Conservation (phyloP, 495 filamentous ascomycete species). For the Penicillium herquei region DNA sequence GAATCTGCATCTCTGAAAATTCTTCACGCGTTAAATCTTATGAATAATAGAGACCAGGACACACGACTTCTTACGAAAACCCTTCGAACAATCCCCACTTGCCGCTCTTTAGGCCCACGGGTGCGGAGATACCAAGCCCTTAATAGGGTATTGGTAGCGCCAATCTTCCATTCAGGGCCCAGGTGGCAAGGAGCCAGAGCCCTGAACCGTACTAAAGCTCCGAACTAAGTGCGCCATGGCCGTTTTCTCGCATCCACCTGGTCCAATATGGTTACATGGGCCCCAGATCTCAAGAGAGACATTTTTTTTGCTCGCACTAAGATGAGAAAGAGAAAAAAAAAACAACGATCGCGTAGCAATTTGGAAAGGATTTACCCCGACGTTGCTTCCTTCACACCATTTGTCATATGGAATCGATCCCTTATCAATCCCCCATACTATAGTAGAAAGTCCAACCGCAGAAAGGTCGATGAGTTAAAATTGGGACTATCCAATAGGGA, state of each 20-base stretch:
- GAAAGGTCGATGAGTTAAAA: background rate
- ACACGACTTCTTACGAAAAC: background rate
- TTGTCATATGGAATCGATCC: too few relatives aligned
- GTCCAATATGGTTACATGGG: background rate
- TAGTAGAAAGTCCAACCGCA: too few relatives aligned
- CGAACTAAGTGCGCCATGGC: background rate
- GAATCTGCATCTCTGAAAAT: too few relatives aligned
- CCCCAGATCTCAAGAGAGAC: background rate
- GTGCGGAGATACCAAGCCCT: constrained; percentile 1
- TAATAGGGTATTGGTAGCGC: background rate
- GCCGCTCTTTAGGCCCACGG: background rate
- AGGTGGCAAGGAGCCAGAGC: background rate
- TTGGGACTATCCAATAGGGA: background rate
- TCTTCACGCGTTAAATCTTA: too few relatives aligned
- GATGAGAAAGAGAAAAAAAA: too few relatives aligned
- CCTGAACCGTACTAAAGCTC: background rate
- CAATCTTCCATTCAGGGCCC: background rate
- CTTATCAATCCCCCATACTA: too few relatives aligned
- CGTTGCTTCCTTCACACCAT: too few relatives aligned
- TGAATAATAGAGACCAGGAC: too few relatives aligned
- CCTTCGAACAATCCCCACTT: background rate
- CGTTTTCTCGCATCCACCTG: background rate
- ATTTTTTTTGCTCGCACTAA: too few relatives aligned
- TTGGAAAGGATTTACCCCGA: too few relatives aligned
- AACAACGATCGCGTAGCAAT: too few relatives aligned